Base-by-base conservation (phyloP, 257 asterid species). In the Scutellaria minor region DNA sequence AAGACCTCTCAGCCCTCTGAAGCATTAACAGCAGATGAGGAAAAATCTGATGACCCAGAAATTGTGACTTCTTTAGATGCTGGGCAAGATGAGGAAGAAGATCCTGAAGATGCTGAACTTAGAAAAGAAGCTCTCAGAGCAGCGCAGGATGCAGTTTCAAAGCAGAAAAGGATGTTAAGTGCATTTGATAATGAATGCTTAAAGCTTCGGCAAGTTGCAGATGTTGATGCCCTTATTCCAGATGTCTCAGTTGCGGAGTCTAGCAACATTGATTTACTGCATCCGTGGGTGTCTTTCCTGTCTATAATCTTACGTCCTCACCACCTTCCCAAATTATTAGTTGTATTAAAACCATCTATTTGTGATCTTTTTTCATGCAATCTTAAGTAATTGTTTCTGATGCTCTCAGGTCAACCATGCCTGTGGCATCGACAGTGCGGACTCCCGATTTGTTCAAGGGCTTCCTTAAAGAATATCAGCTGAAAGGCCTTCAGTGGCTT, bases 401-500 rank as follows among this genome's bases (percentile, higher is more conserved):
- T 83, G 77, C 53, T 77, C 45, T 63, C 81, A 95, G 99, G 68
- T 95, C 99, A 75, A 92, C 98, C 78, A 95, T 95, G 99, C 99
- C 98, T 18, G 90, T 92, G 72, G 95, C 85, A 44, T 95, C 99
- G 60, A 87, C 97, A 10, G 98, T 95, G 74, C 90, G 78, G 74
- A 78, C 99, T 31, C 99, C 99, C 1, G 89, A 87, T 75, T 48
- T 95, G 75, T 95, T 95, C 81, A 90, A 90, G 82, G 99, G 98
- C 71, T 80, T 90, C 79, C 98, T 95, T 37, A 92, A 90, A 74
- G 99, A 86, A 66, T 95, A 95, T 80, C 99, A 95, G 82, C 85
- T 92, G 51, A 95, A 86, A 85, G 99, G 99, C 61, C 97, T 95
- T 71, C 98, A 95, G 74, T 95, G 99, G 99, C 99, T 95, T 62